Evolutionary conservation across 345 rosid species (phyloP).

Genomic region (Syzygium aromaticum): DNA sequence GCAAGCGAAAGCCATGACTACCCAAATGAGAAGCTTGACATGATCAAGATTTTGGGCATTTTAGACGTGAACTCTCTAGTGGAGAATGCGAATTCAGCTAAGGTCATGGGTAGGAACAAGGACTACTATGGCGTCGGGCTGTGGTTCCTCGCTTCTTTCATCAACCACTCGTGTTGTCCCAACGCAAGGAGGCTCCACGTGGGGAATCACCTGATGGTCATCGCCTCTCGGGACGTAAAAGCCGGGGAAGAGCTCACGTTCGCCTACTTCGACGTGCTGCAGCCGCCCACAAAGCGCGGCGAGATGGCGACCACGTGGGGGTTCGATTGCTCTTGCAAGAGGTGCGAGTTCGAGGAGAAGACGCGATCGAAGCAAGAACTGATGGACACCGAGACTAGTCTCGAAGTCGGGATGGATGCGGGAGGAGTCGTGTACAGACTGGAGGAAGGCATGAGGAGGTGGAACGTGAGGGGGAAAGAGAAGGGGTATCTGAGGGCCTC

Average conservation of each 20-base stretch:
- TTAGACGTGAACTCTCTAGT: slow-evolving; percentile 86
- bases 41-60: slow-evolving; percentile 44
- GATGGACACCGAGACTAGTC: slow-evolving; percentile 39
- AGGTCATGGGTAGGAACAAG: slow-evolving; percentile 68
- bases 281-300: slow-evolving; percentile 37
- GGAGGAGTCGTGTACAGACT: slow-evolving; percentile 42
- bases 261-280: slow-evolving; percentile 58
- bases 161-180: slow-evolving; percentile 77
- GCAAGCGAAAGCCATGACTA: slow-evolving; percentile 7
- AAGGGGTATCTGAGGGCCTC: slow-evolving; percentile 81
- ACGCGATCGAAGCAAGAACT: slow-evolving; percentile 36
- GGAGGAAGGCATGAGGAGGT: slow-evolving; percentile 70
- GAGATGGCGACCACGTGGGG: slow-evolving; percentile 74
- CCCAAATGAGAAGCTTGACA: slow-evolving; percentile 21
- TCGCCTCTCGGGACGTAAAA: slow-evolving; percentile 69
- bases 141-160: slow-evolving; percentile 68
- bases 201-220: slow-evolving; percentile 57
- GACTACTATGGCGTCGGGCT: slow-evolving; percentile 74
- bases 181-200: slow-evolving; percentile 69
- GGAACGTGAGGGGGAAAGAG: slow-evolving; percentile 62
- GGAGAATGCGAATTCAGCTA: slow-evolving; percentile 68
- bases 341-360: slow-evolving; percentile 60
- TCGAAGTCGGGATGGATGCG: slow-evolving; percentile 50
- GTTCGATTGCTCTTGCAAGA: slow-evolving; percentile 50
- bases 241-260: slow-evolving; percentile 77